Base-by-base conservation (phyloP, 164 flowering plant genomes). In the Taxillus chinensis region DNA sequence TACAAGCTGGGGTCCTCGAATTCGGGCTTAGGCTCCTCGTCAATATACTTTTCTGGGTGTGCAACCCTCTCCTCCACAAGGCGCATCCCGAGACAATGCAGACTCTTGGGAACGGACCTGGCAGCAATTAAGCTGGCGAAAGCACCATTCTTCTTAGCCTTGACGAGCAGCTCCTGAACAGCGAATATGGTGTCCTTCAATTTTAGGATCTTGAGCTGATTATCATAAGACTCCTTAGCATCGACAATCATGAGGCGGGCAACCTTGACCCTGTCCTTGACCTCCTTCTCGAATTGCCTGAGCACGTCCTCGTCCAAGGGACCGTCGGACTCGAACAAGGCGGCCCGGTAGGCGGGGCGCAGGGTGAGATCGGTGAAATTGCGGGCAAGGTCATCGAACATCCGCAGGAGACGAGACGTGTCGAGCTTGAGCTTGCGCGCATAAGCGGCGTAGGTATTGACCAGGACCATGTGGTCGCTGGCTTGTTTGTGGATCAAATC, bases 161-260 rank as follows among this genome's bases (percentile, higher is more conserved):
- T 90, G 11, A 77, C 37, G 9, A 92, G 77, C 78, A 81, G 75
- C 71, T 92, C 98, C 57, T 85, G 74, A 4, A 87, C 98, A 0
- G 98, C 89, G 68, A 92, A 92, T 40, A 92, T 86, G 0, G 96
- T 92, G 60, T 92, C 98, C 64, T 85, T 90, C 70, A 92, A 69
- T 75, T 92, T 92, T 83, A 90, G 98, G 64, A 92, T 92, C 80
- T 92, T 92, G 49, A 92, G 63, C 82, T 90, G 96, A 71, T 88
- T 92, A 71, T 92, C 96, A 62, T 86, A 92, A 4, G 87, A 84
- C 74, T 92, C 98, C 64, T 92, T 92, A 0, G 90, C 60, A 62
- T 92, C 98, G 0, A 69, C 80, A 40, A 92, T 82, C 80, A 90
- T 68, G 57, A 72, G 60, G 49, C 98, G 67, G 2, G 92, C 86